phyloP scores from a whole-genome alignment of 2,329 filamentous ascomycete species.

The Huntiella moniliformis region DNA sequence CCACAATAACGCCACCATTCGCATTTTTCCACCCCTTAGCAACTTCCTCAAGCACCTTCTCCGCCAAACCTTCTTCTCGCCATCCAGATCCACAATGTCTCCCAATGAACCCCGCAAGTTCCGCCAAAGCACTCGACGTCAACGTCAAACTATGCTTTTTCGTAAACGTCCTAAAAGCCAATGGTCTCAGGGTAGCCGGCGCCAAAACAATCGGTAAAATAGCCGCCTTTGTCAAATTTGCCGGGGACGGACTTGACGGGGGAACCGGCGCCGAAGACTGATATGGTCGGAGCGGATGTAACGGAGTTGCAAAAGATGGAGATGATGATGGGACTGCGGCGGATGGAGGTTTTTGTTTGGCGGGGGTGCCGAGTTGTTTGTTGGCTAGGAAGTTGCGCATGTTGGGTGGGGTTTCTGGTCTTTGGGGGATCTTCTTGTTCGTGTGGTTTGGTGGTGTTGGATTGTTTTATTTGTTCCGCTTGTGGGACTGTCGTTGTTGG shows the following conservation, averaged over 20 bases:
- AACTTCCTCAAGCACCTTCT: conserved; percentile 79
- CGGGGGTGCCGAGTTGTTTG: conserved; percentile 11
- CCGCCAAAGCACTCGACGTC: conserved; percentile 67
- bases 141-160: conserved; percentile 94
- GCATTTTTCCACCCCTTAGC: conserved; percentile 82
- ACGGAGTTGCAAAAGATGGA: conserved; percentile 73
- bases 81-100: conserved; percentile 89
- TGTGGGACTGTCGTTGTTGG: not conserved
- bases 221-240: conserved; percentile 18
- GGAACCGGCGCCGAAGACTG: conserved; percentile 30
- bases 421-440: not conserved
- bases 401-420: not conserved
- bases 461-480: not conserved
- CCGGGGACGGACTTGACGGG: conserved; percentile 10
- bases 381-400: conserved; percentile 13
- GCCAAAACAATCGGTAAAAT: conserved; percentile 82
- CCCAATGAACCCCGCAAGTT: conserved; percentile 76
- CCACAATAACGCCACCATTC: conserved; percentile 78
- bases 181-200: conserved; percentile 64
- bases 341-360: conserved; percentile 18
- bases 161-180: conserved; percentile 89
- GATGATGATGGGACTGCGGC: conserved; percentile 71
- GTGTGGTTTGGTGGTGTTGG: not conserved
- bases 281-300: conserved; percentile 55
- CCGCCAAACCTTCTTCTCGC: conserved; percentile 85